Percentiles rank a stretch among this genome's conserved stretches.
Conservation (phyloP, 78 protist genomes). For the Creolimax fragrantissima region DNA sequence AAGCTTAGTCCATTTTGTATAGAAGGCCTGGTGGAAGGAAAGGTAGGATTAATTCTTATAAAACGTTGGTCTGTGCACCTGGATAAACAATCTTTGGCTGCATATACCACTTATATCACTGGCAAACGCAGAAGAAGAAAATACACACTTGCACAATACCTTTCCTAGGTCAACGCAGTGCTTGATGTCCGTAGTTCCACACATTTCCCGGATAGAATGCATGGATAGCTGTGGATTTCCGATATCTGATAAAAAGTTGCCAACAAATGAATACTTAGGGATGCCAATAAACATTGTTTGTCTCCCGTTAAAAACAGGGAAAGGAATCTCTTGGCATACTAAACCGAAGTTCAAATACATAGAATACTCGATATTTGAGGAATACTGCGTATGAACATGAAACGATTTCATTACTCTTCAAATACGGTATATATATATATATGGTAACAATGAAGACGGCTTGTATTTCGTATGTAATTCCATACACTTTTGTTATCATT, state of each 20-base stretch:
- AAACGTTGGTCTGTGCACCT: background rate
- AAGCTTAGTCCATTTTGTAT: background rate
- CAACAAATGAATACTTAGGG: no score
- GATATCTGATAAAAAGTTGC: no score
- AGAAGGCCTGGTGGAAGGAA: background rate
- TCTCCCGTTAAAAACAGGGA: background rate
- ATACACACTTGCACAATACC: background rate
- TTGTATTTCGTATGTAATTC: no score
- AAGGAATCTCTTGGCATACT: no score
- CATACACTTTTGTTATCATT: no score
- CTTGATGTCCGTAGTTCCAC: conserved; percentile 29
- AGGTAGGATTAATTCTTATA: background rate
- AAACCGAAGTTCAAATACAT: no score
- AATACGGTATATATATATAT: no score
- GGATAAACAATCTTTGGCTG: background rate
- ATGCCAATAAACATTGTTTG: conserved; percentile 18
- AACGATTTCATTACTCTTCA: no score
- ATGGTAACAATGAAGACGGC: no score
- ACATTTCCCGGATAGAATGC: conserved; percentile 77
- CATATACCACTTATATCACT: background rate
- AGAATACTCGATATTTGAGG: no score
- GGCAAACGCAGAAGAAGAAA: background rate
- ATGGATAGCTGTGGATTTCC: conserved; percentile 86
- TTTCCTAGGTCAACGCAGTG: background rate
- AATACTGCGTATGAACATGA: no score